Base-by-base conservation (phyloP, 2,329 filamentous ascomycete species). In the Sclerotinia spermophila region DNA sequence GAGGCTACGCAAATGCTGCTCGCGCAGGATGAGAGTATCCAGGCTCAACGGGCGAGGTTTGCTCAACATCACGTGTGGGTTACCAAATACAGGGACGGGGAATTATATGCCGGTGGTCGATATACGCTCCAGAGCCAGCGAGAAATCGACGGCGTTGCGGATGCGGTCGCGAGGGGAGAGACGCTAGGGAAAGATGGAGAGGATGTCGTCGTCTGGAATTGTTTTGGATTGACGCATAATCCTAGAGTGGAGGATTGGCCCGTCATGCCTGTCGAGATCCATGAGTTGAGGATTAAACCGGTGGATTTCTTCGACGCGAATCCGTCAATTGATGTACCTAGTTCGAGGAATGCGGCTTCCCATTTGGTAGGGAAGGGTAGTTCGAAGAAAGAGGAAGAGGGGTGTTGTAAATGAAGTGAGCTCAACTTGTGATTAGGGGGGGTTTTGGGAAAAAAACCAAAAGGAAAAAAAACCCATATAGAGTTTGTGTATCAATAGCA, bases 191-290 rank as follows among this genome's bases (percentile, higher is more conserved):
- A 42, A 24, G 93, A 97, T 79, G 96, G 94, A 11, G 93, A 90
- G 0, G 94, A 94, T 76, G 90, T 93, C 74, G 94, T 97, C 3
- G 86, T 97, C 10, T 97, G 94, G 94, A 93, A 96, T 82, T 96
- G 92, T 0, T 97, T 97, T 77, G 94, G 94, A 35, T 84, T 97
- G 38, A 94, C 91, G 1, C 94, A 97, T 80, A 94, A 97, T 83
- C 94, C 94, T 0, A 84, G 92, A 0, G 93, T 93, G 0, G 94
- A 97, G 78, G 94, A 97, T 80, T 97, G 92, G 83, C 94, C 94
- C 24, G 86, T 97, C 74, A 97, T 97, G 94, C 70, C 66, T 24
- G 65, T 87, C 1, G 91, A 94, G 84, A 92, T 92, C 1, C 93
- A 97, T 86, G 92, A 90, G 1, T 83, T 97, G 75, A 84, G 79